Evolutionary conservation across 108 stramenopile species (phyloP), one percentile per base, ranked within the genome.

Genomic region (Schizochytrium sp.): DNA sequence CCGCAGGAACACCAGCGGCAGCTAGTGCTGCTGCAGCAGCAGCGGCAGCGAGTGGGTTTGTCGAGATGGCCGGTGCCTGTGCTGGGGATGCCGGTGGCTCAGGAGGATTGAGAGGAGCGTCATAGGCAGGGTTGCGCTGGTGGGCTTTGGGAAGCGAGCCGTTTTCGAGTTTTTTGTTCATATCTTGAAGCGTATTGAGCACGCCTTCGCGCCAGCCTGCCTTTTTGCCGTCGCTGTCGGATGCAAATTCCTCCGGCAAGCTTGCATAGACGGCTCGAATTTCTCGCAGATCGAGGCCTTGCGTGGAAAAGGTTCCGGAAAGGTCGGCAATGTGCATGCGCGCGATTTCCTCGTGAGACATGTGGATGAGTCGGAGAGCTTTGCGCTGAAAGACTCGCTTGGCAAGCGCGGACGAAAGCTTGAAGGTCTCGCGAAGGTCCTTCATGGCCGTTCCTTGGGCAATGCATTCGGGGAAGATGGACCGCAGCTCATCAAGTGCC

Each of bases 341-440:
- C 19, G 76, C 76, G 23, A 83, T 83, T 2, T 83, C 76, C 51
- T 83, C 76, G 10, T 53, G 76, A 12, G 44, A 43, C 76, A 83
- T 83, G 51, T 83, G 76, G 48, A 83, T 53, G 18, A 83, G 45
- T 3, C 76, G 76, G 12, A 83, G 51, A 3, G 76, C 76, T 34
- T 83, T 83, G 51, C 76, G 76, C 76, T 83, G 76, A 1, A 83
- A 83, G 4, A 83, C 76, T 6, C 76, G 45, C 51, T 83, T 83
- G n/a, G 76, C 76, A 43, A 83, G 28, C 0, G 76, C 76, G n/a
- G 76, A 3, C 12, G 76, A 45, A 6, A 83, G 76, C 4, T 83
- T 47, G 51, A 83, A 83, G 4, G 48, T 45, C 48, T 83, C 76
- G 25, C 48, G 45, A 12, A 83, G 51, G 51, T 83, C 76, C n/a